phyloP scores from a whole-genome alignment of 495 filamentous ascomycete genomes.

The Trichoderma parareesei region DNA sequence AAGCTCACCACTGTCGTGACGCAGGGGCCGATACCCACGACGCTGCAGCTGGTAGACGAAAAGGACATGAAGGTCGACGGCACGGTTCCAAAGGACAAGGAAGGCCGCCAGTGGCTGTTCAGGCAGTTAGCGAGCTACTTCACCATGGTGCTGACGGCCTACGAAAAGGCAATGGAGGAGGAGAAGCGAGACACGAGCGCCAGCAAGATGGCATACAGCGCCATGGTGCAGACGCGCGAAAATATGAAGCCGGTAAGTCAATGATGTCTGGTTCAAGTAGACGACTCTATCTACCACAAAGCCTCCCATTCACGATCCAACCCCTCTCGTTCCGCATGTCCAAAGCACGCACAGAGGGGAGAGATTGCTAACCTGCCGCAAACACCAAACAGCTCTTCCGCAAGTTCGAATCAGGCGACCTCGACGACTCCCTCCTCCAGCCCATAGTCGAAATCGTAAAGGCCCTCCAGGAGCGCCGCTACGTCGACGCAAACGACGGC shows the following conservation, averaged over 20 bases:
- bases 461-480: conserved; percentile 79
- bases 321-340: too few species aligned
- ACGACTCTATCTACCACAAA: too few species aligned
- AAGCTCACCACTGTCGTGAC: conserved; percentile 43
- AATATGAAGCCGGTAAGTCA: conserved; percentile 63
- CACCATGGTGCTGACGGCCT: conserved; percentile 82
- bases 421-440: conserved; percentile 70
- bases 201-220: conserved; percentile 65
- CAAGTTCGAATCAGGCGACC: conserved; percentile 69
- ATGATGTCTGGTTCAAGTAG: too few species aligned
- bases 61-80: conserved; percentile 74
- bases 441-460: conserved; percentile 90
- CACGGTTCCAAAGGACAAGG: conserved; percentile 49
- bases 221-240: conserved; percentile 72
- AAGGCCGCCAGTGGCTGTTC: conserved; percentile 58
- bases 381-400: conserved; percentile 55
- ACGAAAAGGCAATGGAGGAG: conserved; percentile 67
- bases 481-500: conserved; percentile 94
- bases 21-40: conserved; percentile 57
- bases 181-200: conserved; percentile 69
- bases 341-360: not conserved
- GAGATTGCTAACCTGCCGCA: not conserved
- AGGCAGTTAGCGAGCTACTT: conserved; percentile 89
- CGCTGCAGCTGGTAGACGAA: conserved; percentile 66
- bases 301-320: too few species aligned